A percentile compares a stretch with the other conserved stretches of the same genome.
Evolutionary conservation across 305 asterid genomes (phyloP).

Genomic region (Rubia occidens): DNA sequence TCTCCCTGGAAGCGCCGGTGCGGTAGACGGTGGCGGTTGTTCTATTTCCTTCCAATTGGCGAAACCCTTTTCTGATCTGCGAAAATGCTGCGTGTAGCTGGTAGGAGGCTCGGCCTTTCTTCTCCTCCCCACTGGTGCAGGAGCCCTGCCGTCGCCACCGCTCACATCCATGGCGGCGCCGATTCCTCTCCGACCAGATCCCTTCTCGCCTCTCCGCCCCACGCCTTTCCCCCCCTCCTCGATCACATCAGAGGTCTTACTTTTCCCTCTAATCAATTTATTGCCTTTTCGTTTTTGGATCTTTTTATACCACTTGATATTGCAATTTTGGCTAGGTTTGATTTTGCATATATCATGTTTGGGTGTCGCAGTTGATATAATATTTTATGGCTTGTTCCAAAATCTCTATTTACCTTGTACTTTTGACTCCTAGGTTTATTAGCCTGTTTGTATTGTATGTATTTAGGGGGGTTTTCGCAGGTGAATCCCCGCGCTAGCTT

Average conservation of each 20-base stretch:
- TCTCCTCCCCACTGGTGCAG: slow-evolving; percentile 33
- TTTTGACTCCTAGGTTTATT: not conserved
- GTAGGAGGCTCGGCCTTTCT: slow-evolving; percentile 48
- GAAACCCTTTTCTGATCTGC: not conserved
- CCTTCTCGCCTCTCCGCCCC: slow-evolving; percentile 3
- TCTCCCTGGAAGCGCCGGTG: slow-evolving; percentile 6
- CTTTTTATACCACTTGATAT: not conserved
- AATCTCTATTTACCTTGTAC: too few species aligned
- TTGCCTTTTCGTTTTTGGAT: not conserved
- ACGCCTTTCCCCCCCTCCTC: slow-evolving; percentile 6
- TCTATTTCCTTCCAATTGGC: not conserved
- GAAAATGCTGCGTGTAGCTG: slow-evolving; percentile 41
- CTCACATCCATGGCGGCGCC: not conserved
- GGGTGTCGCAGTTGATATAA: not conserved
- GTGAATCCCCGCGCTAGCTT: not conserved
- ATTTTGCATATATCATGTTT: not conserved
- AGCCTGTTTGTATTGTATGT: not conserved
- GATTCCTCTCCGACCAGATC: slow-evolving; percentile 11
- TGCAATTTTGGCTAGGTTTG: not conserved
- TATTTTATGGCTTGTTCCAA: not conserved
- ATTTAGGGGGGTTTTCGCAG: not conserved
- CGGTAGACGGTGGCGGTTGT: not conserved
- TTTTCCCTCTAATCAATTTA: not conserved
- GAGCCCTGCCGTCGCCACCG: slow-evolving; percentile 10
- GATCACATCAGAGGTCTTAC: slow-evolving; percentile 20